phyloP scores from a whole-genome alignment of 768 basidiomycete genomes.

The Tricholoma bakamatsutake region DNA sequence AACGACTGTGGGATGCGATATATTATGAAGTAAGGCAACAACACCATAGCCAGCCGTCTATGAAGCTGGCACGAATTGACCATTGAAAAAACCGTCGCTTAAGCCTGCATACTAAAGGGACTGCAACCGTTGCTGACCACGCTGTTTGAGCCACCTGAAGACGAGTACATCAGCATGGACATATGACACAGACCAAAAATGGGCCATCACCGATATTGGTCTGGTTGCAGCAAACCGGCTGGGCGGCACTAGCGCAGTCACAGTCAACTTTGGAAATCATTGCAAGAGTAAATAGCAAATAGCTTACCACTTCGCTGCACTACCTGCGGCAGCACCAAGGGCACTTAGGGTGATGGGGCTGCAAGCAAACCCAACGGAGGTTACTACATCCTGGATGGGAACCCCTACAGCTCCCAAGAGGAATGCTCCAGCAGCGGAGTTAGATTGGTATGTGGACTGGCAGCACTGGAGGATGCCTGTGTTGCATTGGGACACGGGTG shows the following conservation, averaged over 20 bases:
- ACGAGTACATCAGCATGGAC: neutral
- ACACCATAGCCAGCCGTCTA: no score
- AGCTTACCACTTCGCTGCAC: neutral
- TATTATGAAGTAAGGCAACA: no score
- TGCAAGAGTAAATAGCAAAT: no score
- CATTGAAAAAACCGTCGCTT: no score
- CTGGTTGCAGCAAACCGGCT: neutral
- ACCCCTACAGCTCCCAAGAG: neutral
- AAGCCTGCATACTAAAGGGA: neutral
- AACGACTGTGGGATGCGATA: no score
- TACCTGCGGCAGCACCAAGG: neutral
- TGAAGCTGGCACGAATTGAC: no score
- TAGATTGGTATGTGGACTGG: neutral
- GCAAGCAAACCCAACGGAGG: neutral
- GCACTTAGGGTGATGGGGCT: neutral
- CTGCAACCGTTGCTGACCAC: neutral
- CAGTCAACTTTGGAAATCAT: neutral
- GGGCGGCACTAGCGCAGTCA: neutral
- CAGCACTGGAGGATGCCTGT: constrained; percentile 1
- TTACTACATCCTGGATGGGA: neutral
- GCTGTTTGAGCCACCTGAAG: neutral
- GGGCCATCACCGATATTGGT: neutral
- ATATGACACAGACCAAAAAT: neutral
- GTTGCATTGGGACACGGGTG: neutral
- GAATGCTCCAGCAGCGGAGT: neutral